phyloP scores from a whole-genome alignment of 257 asterid species.

The Solanum gandarillasii region DNA sequence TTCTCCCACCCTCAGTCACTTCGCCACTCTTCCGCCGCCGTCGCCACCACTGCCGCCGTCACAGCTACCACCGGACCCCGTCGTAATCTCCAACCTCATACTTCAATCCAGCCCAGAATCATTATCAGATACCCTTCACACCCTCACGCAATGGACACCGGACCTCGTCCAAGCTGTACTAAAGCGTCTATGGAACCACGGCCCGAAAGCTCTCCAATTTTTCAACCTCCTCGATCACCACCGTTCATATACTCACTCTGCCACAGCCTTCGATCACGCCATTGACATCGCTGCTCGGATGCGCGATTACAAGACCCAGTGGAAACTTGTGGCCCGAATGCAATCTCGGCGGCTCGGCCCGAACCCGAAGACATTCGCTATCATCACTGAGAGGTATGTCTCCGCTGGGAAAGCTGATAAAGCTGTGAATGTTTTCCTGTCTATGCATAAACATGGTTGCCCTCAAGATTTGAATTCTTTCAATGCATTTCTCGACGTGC shows the following conservation, averaged over 20 bases:
- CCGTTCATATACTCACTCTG: conserved; percentile 50
- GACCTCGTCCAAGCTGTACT: conserved; percentile 50
- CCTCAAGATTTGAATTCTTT: conserved; percentile 71
- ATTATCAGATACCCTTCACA: conserved; percentile 25
- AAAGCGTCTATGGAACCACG: conserved; percentile 92
- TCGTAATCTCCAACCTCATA: conserved; percentile 31
- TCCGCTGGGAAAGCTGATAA: conserved; percentile 82
- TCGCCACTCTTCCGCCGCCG: background rate
- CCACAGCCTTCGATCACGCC: conserved; percentile 55
- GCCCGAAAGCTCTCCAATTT: conserved; percentile 90
- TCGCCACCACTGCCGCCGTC: background rate
- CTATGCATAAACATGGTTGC: conserved; percentile 89
- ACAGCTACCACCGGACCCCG: conserved; percentile 20
- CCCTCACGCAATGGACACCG: conserved; percentile 47
- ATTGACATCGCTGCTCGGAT: conserved; percentile 74
- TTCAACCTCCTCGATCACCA: conserved; percentile 57
- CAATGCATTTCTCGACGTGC: conserved; percentile 64
- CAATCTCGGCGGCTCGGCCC: conserved; percentile 58
- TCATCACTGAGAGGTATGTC: conserved; percentile 67
- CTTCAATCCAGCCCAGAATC: conserved; percentile 33
- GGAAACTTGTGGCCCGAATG: conserved; percentile 65
- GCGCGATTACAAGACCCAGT: conserved; percentile 55
- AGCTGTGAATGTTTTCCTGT: conserved; percentile 64
- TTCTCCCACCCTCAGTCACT: background rate
- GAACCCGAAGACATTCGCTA: conserved; percentile 63